Base-by-base conservation (phyloP, 2,329 filamentous ascomycete genomes). In the Colletotrichum noveboracense region DNA sequence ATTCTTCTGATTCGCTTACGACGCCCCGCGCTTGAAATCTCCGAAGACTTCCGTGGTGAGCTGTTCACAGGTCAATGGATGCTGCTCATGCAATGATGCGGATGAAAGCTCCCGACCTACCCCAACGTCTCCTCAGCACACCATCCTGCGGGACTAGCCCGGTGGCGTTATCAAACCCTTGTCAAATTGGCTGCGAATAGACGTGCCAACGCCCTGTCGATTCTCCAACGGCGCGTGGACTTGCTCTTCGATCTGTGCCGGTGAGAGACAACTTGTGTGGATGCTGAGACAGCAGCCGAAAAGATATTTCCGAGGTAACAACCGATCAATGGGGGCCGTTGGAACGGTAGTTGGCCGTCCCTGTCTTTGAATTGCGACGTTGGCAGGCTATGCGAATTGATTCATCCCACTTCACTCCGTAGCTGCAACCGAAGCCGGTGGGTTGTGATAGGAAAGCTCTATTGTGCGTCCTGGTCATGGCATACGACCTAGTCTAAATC, bases 71-170 rank as follows among this genome's bases (percentile, higher is more conserved):
- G 26, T 70, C 26, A 32, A 7, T 55, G 38, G 36, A 52, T 9
- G 16, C 21, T 64, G 38, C 26, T 9, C 30, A 43, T 56, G 34
- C 34, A 14, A 36, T 14, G 38, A 18, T 28, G 66, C 36, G 52
- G 48, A 26, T n/a, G 28, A 43, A 36, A 61, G 34, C 62, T 55
- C 55, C 68, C 61, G 43, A 52, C 28, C 69, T 21, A 55, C 36
- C 64, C 69, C 38, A 66, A 65, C 52, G 60, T 36, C 24, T 21
- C 48, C 43, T 60, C 64, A 43, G 21, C 56, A 68, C 73, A 68
- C 64, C 70, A 64, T 36, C 43, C 36, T 14, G 48, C 16, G 16
- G 38, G 24, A 21, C 21, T 74, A 65, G 64, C n/a, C n/a, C 9
- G 10, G 26, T 69, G 43, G 70, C 70, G 48, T 60, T 32, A 68